These are phyloP conservation scores for Pseudogymnoascus sp. DNA, from an alignment of 2,329 filamentous ascomycete species.

Conservation along the genomic window DNA sequence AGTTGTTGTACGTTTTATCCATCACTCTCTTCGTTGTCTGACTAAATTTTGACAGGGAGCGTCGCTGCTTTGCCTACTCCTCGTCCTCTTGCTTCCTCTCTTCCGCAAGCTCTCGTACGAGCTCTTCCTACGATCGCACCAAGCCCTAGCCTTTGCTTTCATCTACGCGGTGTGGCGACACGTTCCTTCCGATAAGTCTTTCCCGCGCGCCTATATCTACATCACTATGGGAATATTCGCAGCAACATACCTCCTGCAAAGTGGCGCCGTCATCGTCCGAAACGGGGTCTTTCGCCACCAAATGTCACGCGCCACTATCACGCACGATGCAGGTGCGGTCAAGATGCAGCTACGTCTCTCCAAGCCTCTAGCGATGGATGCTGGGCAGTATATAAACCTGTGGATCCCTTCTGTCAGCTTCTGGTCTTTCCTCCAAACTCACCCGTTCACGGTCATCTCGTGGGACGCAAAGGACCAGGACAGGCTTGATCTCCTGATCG, in stretches of 20 bases:
- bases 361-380: not conserved
- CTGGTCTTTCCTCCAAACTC: not conserved
- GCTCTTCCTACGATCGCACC: too few species aligned
- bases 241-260: conserved; percentile 12
- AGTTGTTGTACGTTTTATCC: conserved; percentile 6
- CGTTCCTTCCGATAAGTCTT: conserved; percentile 12
- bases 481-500: conserved; percentile 26
- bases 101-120: conserved; percentile 18
- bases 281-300: conserved; percentile 10
- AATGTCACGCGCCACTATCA: too few species aligned
- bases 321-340: too few species aligned
- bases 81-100: conserved; percentile 14
- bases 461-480: conserved; percentile 18
- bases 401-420: not conserved
- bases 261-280: conserved; percentile 14
- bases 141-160: too few species aligned
- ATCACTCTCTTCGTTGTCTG: not conserved
- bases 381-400: conserved; percentile 17
- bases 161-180: too few species aligned
- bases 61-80: conserved; percentile 5
- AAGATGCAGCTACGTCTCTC: too few species aligned
- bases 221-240: conserved; percentile 14
- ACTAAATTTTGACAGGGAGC: not conserved
- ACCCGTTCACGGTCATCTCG: conserved; percentile 14
- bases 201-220: conserved; percentile 17